Base-by-base conservation (phyloP, 495 filamentous ascomycete genomes). In the Podospora pseudopauciseta region DNA sequence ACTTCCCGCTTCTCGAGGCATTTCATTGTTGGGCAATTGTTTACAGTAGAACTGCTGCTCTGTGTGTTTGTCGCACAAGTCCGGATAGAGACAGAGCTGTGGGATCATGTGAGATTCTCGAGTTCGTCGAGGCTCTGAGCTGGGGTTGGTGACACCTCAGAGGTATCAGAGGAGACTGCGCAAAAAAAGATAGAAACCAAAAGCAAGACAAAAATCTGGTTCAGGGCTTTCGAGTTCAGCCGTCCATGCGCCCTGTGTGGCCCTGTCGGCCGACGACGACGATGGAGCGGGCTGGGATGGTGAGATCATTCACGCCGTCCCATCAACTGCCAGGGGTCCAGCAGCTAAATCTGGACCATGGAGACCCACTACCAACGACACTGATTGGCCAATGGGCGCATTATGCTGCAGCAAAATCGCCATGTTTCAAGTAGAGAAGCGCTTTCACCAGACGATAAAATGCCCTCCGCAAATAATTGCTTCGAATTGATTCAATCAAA, bases 1-100 rank as follows among this genome's bases (percentile, higher is more conserved):
- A 56, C 28, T 62, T 62, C 16, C 55, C 62, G 61, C 61, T n/a
- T 63, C 32, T 63, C 18, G 30, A 32, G 30, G 30, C 4, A 23
- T 23, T 32, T 32, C 30, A 32, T 32, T 32, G 30, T 32, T 32
- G 30, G 30, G 30, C 30, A 32, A 32, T 32, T 32, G 30, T 49
- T 28, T 27, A 19, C 15, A 28, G 26, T 23, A 49, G 39, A 49
- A 49, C 39, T 49, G 39, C 39, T 32, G 30, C 30, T 32, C 30
- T 32, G 30, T 32, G 30, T 32, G 30, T 32, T 49, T 49, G 39
- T 49, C 13, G 39, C 15, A 49, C 39, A 16, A 49, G 9, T 49
- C 39, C 39, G 39, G 39, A 49, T 49, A 49, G 9, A 49, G 39
- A 49, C 39, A 49, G 39, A 49, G 39, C 39, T 49, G 39, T 16